A percentile compares a stretch with the other conserved stretches of the same genome.
phyloP scores from a whole-genome alignment of 768 basidiomycete genomes.

The Boletus fagicola region DNA sequence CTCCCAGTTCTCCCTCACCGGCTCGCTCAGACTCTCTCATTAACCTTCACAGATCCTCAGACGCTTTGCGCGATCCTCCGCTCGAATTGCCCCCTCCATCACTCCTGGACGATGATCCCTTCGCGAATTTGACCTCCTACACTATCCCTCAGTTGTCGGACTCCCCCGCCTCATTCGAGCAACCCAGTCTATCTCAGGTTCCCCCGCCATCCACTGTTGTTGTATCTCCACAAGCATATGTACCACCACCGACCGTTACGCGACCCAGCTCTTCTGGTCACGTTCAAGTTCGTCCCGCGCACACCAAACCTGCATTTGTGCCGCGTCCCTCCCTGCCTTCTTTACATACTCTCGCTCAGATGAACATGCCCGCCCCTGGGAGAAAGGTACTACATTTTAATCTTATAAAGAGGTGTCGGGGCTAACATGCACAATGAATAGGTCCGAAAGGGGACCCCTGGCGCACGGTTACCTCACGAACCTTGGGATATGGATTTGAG shows the following conservation, averaged over 20 bases:
- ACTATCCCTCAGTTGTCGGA: background rate
- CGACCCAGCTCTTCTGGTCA: constrained; percentile 37
- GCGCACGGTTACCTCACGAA: constrained; percentile 43
- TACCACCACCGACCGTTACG: constrained; percentile 8
- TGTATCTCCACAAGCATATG: constrained; percentile 11
- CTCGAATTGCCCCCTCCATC: constrained; percentile 6
- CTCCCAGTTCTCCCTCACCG: constrained; percentile 3
- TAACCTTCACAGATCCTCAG: background rate
- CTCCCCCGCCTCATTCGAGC: background rate
- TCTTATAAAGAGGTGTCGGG: background rate
- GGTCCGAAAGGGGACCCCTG: constrained; percentile 42
- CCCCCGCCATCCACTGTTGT: constrained; percentile 12
- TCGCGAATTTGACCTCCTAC: constrained; percentile 52
- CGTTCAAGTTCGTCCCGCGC: constrained; percentile 38
- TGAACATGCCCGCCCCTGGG: constrained; percentile 33
- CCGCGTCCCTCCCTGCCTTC: constrained; percentile 45
- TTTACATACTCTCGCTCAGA: constrained; percentile 37
- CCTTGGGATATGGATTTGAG: constrained; percentile 38
- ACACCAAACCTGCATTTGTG: constrained; percentile 41
- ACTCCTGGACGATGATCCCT: constrained; percentile 70
- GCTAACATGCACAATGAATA: constrained; percentile 11
- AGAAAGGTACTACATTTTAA: constrained; percentile 34
- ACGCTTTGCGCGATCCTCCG: background rate
- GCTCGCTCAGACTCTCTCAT: constrained; percentile 18
- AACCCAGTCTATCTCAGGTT: constrained; percentile 8